Conservation (phyloP, 2,329 filamentous ascomycete genomes). For the Phaeosphaeria sp. region DNA sequence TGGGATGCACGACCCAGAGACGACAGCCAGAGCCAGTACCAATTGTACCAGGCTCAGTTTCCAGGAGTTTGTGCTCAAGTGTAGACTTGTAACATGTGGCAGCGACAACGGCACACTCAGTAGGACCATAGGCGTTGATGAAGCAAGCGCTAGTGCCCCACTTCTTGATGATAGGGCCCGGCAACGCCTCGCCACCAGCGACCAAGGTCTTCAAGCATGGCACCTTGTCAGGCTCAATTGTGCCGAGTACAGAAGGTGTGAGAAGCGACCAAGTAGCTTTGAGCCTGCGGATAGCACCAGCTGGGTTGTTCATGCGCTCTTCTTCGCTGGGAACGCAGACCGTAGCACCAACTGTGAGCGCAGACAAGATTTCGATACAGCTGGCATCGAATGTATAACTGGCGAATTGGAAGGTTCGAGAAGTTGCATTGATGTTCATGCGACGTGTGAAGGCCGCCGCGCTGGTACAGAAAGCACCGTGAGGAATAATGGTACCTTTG, state of each 20-base stretch:
- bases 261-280: constrained; percentile 39
- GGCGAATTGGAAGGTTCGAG: constrained; percentile 62
- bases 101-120: constrained; percentile 40
- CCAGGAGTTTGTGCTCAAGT: constrained; percentile 30
- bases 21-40: constrained; percentile 40
- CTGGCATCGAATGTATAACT: constrained; percentile 64
- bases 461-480: constrained; percentile 63
- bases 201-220: constrained; percentile 52
- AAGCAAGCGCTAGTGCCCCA: constrained; percentile 54
- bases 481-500: constrained; percentile 69
- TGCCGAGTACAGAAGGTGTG: constrained; percentile 45
- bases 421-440: constrained; percentile 56
- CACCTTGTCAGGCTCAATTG: constrained; percentile 50
- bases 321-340: constrained; percentile 64
- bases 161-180: constrained; percentile 50
- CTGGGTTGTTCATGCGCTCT: constrained; percentile 60
- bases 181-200: constrained; percentile 53
- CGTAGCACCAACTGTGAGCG: constrained; percentile 58
- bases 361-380: constrained; percentile 62
- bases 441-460: constrained; percentile 34
- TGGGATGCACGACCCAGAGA: constrained; percentile 52
- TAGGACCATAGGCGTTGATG: constrained; percentile 50
- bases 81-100: constrained; percentile 31
- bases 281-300: constrained; percentile 48
- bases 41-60: constrained; percentile 38